Evolutionary conservation across 495 filamentous ascomycete species (phyloP).

Genomic region (Penicillium psychrofluorescens): DNA sequence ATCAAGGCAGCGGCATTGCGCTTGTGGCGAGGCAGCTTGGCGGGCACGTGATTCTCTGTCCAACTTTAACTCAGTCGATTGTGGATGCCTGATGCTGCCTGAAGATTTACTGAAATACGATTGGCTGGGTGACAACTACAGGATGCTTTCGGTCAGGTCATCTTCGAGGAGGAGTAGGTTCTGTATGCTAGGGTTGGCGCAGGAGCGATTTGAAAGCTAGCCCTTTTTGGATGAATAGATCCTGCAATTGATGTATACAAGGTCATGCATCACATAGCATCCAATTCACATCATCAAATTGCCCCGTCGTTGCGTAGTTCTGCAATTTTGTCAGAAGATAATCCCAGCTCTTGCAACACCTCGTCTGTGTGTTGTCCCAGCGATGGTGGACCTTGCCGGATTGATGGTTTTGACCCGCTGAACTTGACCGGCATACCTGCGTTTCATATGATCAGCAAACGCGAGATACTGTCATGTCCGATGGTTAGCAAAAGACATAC

Average conservation of each 20-base stretch:
- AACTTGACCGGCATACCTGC: conserved; percentile 67
- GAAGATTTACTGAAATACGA: no score
- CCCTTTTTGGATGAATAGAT: no score
- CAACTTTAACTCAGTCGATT: background rate
- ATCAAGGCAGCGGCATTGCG: conserved; percentile 18
- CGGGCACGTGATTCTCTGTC: conserved; percentile 13
- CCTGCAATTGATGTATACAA: no score
- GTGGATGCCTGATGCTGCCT: background rate
- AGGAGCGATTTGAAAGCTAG: no score
- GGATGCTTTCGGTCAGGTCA: no score
- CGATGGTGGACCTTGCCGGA: conserved; percentile 3
- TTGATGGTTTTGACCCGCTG: conserved; percentile 43
- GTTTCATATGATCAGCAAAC: background rate
- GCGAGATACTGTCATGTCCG: background rate
- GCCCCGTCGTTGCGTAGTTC: no score
- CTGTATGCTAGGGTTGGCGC: no score
- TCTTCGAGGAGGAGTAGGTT: no score
- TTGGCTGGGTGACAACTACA: no score
- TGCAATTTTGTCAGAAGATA: background rate
- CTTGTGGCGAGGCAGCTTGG: conserved; percentile 24
- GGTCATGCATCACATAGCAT: no score
- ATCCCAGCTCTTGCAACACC: background rate
- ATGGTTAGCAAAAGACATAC: background rate
- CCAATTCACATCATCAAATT: no score
- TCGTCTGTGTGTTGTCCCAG: conserved; percentile 12